These are phyloP conservation scores for Babesia gibsoni DNA, from an alignment of 169 alveolate species.

Conservation along the genomic window DNA sequence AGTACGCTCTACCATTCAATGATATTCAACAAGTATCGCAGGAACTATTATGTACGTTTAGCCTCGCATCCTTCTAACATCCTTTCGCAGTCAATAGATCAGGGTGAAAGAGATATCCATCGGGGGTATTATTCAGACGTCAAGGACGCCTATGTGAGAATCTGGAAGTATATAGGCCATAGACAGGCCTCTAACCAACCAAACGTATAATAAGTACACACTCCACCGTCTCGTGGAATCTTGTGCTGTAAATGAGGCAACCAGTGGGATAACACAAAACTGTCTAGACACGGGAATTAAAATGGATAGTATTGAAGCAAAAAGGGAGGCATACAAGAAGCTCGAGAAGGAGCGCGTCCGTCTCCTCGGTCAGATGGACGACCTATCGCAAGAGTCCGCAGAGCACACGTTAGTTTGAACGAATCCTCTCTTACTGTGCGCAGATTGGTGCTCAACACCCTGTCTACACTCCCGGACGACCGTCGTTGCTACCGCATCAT, in stretches of 20 bases:
- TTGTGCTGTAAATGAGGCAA: neutral
- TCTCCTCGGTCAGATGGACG: conserved; percentile 66
- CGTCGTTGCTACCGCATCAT: conserved; percentile 86
- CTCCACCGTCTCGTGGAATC: neutral
- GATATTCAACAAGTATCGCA: conserved; percentile 49
- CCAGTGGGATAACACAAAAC: too few relatives aligned
- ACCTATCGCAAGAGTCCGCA: conserved; percentile 80
- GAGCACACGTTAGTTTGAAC: conserved; percentile 74
- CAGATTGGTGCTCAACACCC: conserved; percentile 84
- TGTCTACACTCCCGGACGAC: conserved; percentile 77
- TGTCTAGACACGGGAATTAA: neutral
- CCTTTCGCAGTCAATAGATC: conserved; percentile 47
- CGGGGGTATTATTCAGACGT: conserved; percentile 44
- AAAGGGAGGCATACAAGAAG: conserved; percentile 40
- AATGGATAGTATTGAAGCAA: conserved; percentile 45
- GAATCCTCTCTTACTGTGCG: neutral
- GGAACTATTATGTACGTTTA: conserved; percentile 31
- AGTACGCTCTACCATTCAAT: conserved; percentile 44
- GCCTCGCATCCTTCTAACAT: neutral
- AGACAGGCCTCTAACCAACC: neutral
- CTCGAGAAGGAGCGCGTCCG: conserved; percentile 54
- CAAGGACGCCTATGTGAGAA: conserved; percentile 42
- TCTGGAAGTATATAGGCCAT: conserved; percentile 30
- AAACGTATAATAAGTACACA: neutral
- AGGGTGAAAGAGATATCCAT: conserved; percentile 52